Conservation (phyloP, 2,329 filamentous ascomycete species). For the Myrmaecium sp. region DNA sequence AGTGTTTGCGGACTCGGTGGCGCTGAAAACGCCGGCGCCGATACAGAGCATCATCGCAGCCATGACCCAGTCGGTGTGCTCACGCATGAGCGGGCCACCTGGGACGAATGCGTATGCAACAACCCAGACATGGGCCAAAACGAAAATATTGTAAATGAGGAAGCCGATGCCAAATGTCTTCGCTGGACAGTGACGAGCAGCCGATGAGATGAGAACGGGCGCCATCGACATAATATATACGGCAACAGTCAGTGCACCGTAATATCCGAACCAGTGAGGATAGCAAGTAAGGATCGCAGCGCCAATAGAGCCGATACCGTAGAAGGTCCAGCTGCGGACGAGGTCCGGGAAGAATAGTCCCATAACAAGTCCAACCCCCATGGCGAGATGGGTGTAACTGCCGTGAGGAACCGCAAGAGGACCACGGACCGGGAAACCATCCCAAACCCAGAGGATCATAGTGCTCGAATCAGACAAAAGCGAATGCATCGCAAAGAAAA, state of each 20-base stretch:
- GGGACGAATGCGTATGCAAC: conserved; percentile 97
- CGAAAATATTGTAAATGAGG: conserved; percentile 79
- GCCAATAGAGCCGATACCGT: conserved; percentile 59
- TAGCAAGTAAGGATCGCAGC: conserved; percentile 62
- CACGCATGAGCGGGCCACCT: conserved; percentile 77
- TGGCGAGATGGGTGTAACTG: conserved; percentile 67
- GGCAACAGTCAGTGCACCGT: conserved; percentile 59
- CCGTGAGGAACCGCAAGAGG: conserved; percentile 83
- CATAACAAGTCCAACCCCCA: conserved; percentile 63
- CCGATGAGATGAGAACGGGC: conserved; percentile 57
- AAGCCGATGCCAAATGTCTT: conserved; percentile 78
- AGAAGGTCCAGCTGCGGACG: conserved; percentile 63
- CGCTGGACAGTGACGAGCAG: conserved; percentile 59
- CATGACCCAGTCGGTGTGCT: conserved; percentile 96
- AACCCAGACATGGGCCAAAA: conserved; percentile 97
- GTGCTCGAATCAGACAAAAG: conserved; percentile 93
- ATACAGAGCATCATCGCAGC: conserved; percentile 67
- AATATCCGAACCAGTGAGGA: conserved; percentile 77
- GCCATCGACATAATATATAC: conserved; percentile 70
- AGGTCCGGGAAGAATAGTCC: conserved; percentile 59
- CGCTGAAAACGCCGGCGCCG: conserved; percentile 67
- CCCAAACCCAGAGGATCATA: conserved; percentile 98
- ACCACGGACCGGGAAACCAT: conserved; percentile 80
- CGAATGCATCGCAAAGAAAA: conserved; percentile 83
- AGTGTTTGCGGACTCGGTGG: conserved; percentile 33